phyloP scores from a whole-genome alignment of 2,329 filamentous ascomycete species.

The Xylaria sp. region DNA sequence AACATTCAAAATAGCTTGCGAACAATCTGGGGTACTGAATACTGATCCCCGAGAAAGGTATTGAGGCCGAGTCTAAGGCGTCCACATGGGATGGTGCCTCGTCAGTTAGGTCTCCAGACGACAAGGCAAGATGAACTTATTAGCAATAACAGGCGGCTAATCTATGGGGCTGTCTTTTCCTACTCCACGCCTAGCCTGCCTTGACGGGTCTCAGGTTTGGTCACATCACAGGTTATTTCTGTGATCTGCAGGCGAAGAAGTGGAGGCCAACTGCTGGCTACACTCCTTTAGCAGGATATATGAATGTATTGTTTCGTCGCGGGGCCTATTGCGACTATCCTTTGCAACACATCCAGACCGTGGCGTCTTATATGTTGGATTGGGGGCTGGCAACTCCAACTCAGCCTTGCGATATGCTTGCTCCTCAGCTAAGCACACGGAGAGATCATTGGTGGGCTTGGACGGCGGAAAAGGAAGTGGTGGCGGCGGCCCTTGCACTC shows the following conservation, averaged over 20 bases:
- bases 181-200: background rate
- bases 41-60: background rate
- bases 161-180: background rate
- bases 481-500: background rate
- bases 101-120: background rate
- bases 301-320: background rate
- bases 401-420: background rate
- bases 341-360: background rate
- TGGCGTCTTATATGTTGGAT: background rate
- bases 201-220: background rate
- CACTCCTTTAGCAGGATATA: background rate
- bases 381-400: background rate
- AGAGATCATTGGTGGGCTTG: background rate
- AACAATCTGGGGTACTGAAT: background rate
- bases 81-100: background rate
- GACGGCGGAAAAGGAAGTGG: background rate
- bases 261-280: background rate
- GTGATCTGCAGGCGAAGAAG: background rate
- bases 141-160: background rate
- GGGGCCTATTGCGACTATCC: constrained; percentile 4
- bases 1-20: background rate
- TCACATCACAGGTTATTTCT: background rate
- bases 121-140: background rate
- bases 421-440: background rate
- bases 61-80: background rate